phyloP scores from a whole-genome alignment of 768 basidiomycete genomes.

The Roridomyces roridus region DNA sequence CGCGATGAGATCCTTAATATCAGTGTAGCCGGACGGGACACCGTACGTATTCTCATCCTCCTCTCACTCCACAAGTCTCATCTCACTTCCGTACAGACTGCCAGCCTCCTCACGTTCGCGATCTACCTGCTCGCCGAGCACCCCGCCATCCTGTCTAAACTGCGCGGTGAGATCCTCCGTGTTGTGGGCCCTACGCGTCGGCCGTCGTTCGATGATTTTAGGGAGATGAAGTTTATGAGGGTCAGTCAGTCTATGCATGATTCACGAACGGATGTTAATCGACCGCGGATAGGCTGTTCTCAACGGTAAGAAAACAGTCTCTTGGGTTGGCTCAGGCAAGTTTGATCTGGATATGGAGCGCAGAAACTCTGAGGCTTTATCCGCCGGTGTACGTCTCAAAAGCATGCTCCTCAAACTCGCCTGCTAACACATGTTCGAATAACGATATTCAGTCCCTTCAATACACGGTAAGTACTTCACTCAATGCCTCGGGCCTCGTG shows the following conservation, averaged over 20 bases:
- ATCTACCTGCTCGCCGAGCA: slow-evolving; percentile 54
- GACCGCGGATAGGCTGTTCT: slow-evolving; percentile 48
- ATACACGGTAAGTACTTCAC: slow-evolving; percentile 31
- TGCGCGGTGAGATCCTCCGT: slow-evolving; percentile 50
- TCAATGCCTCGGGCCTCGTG: neutral
- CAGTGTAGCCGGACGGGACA: slow-evolving; percentile 63
- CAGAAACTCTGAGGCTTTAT: slow-evolving; percentile 19
- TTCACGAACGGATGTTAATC: too few relatives aligned
- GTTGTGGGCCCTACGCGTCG: slow-evolving; percentile 39
- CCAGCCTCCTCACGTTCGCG: slow-evolving; percentile 48
- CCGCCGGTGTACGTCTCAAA: slow-evolving; percentile 13
- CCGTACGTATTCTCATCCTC: slow-evolving; percentile 36
- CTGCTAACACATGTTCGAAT: neutral
- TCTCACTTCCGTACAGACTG: slow-evolving; percentile 49
- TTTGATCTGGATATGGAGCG: neutral
- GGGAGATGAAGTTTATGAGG: slow-evolving; percentile 48
- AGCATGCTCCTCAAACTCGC: neutral
- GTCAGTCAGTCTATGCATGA: neutral
- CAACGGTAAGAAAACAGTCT: slow-evolving; percentile 38
- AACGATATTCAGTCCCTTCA: slow-evolving; percentile 41
- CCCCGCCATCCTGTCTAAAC: slow-evolving; percentile 42
- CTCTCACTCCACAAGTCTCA: neutral
- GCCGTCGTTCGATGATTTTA: slow-evolving; percentile 49
- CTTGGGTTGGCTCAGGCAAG: neutral
- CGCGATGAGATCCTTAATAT: slow-evolving; percentile 62